Evolutionary conservation across 2,329 filamentous ascomycete species (phyloP).

Genomic region (Penicillium sp.): DNA sequence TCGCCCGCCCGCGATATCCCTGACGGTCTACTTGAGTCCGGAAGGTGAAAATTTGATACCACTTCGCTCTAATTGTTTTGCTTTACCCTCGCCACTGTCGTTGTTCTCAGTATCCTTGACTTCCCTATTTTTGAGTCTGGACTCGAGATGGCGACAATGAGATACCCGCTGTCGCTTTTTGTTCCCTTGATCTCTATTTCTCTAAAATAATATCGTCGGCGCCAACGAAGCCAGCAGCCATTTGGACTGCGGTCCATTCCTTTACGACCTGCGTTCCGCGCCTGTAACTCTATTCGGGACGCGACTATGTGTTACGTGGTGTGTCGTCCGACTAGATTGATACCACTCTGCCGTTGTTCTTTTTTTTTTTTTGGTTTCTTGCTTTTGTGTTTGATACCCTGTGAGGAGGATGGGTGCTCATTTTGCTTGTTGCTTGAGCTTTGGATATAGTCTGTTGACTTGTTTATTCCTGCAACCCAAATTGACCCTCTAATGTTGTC

Average conservation of each 20-base stretch:
- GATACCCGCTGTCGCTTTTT: constrained; percentile 28
- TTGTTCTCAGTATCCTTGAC: constrained; percentile 9
- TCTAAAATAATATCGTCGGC: constrained; percentile 17
- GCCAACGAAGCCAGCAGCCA: constrained; percentile 7
- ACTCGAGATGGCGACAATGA: constrained; percentile 30
- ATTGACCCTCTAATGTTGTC: constrained; percentile 27
- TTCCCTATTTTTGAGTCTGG: constrained; percentile 4
- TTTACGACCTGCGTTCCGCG: constrained; percentile 35
- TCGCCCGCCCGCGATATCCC: constrained; percentile 24
- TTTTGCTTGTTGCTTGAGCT: constrained; percentile 20
- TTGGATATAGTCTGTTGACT: constrained; percentile 16
- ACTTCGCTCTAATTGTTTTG: constrained; percentile 17
- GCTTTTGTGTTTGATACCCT: constrained; percentile 36
- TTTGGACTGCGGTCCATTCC: constrained; percentile 28
- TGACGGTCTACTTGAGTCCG: constrained; percentile 19
- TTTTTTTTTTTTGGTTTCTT: constrained; percentile 26
- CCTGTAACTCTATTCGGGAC: constrained; percentile 30
- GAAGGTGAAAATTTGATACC: constrained; percentile 22
- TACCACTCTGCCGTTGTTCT: constrained; percentile 26
- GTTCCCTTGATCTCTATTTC: constrained; percentile 9
- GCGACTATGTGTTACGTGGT: constrained; percentile 30
- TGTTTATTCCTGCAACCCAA: constrained; percentile 16
- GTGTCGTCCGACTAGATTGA: constrained; percentile 30
- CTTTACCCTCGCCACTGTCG: constrained; percentile 32
- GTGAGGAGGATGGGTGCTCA: constrained; percentile 28